Evolutionary conservation across 768 basidiomycete genomes (phyloP).

Genomic region (Flagelloscypha sp.): DNA sequence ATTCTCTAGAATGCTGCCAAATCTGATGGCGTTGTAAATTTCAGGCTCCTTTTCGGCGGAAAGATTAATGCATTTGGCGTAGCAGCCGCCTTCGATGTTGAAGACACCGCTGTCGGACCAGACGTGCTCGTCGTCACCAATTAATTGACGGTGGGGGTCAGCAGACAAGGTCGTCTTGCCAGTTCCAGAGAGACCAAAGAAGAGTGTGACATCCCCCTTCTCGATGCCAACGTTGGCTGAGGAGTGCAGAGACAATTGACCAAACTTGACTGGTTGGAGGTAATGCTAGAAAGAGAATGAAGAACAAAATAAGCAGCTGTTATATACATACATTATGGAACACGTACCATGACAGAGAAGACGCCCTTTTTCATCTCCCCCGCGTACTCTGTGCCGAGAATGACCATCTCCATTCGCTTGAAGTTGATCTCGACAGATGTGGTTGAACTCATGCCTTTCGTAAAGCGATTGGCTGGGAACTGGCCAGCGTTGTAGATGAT

Average conservation of each 20-base stretch:
- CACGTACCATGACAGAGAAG: constrained; percentile 88
- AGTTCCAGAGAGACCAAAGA: constrained; percentile 97
- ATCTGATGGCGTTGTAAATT: constrained; percentile 91
- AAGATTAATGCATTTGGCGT: constrained; percentile 97
- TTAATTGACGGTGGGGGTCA: constrained; percentile 87
- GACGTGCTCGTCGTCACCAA: constrained; percentile 99
- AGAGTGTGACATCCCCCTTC: constrained; percentile 88
- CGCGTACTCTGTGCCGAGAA: constrained; percentile 95
- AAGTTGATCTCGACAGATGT: constrained; percentile 99
- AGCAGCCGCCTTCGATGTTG: constrained; percentile 99
- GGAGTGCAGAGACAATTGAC: constrained; percentile 94
- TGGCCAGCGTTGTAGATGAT: constrained; percentile 99
- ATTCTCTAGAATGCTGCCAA: constrained; percentile 96
- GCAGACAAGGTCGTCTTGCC: constrained; percentile 99
- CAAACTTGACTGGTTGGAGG: constrained; percentile 96
- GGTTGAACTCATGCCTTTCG: constrained; percentile 98
- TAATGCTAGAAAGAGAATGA: constrained; percentile 58
- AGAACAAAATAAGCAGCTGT: constrained; percentile 4
- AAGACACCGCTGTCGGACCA: constrained; percentile 99
- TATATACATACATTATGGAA: constrained; percentile 1
- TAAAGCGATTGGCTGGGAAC: constrained; percentile 99
- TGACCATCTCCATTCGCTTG: constrained; percentile 99
- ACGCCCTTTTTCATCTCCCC: constrained; percentile 99
- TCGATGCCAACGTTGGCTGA: constrained; percentile 93
- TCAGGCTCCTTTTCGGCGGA: constrained; percentile 97